These are phyloP conservation scores for Strigomonas culicis DNA, from an alignment of 208 protist species.

Conservation along the genomic window DNA sequence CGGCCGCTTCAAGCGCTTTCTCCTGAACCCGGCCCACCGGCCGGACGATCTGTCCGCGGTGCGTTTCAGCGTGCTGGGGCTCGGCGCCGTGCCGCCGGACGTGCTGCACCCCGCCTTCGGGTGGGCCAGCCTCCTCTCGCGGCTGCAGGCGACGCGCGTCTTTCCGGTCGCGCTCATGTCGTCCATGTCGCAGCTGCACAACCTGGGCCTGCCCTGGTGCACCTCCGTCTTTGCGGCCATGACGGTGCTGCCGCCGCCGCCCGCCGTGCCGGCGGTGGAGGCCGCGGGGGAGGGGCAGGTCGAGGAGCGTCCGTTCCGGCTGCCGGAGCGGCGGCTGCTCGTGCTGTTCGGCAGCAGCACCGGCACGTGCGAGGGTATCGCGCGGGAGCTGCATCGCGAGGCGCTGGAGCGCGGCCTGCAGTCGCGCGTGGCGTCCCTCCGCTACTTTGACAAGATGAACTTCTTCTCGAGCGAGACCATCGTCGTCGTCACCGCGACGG, in stretches of 20 bases:
- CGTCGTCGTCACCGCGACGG: slow-evolving; percentile 55
- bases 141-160: slow-evolving; percentile 46
- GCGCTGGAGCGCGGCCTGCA: slow-evolving; percentile 30
- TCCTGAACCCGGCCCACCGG: slow-evolving; percentile 25
- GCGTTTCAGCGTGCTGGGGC: slow-evolving; percentile 39
- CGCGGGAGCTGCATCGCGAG: slow-evolving; percentile 40
- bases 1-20: slow-evolving; percentile 25
- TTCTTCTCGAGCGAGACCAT: slow-evolving; percentile 38
- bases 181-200: slow-evolving; percentile 46
- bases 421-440: slow-evolving; percentile 41
- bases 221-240: slow-evolving; percentile 33
- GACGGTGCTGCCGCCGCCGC: slow-evolving; percentile 17
- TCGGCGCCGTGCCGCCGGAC: slow-evolving; percentile 18
- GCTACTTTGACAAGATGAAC: slow-evolving; percentile 43
- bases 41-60: slow-evolving; percentile 37
- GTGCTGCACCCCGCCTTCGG: slow-evolving; percentile 31
- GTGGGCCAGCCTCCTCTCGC: slow-evolving; percentile 25
- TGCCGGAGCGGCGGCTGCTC: slow-evolving; percentile 14
- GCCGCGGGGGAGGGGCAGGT: background rate
- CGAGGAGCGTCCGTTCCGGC: background rate
- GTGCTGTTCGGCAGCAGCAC: slow-evolving; percentile 57
- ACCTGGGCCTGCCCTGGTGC: slow-evolving; percentile 41
- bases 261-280: background rate
- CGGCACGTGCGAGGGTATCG: slow-evolving; percentile 51
- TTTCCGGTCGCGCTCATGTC: slow-evolving; percentile 47